Evolutionary conservation across 306 rosid species (phyloP), one percentile per base, ranked within the genome.

Genomic region (Lotus japonicus): DNA sequence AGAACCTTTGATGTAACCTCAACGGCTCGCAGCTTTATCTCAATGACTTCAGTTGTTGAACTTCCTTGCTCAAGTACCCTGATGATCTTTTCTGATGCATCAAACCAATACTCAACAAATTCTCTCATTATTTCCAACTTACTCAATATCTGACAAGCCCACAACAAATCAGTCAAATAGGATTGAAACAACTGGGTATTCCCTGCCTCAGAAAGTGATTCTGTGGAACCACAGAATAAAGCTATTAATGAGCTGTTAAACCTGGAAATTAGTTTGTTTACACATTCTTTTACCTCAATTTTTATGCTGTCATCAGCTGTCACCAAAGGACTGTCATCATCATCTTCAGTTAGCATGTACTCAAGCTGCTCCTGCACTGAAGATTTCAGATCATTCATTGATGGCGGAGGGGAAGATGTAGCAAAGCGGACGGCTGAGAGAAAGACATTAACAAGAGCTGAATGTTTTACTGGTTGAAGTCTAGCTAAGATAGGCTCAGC

Each of bases 271-370:
- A 94, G 79, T 66, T 83, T 81, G 80, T 85, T 79, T 18, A 78
- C 81, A 77, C 92, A 85, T 55, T 79, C 95, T 81, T 79, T 88
- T 51, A 90, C 90, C 84, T 85, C 88, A 9, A 71, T 65, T 75
- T 79, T 94, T 58, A 85, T 84, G 75, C 63, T 82, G 31, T 78
- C 87, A 61, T 88, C 89, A 46, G 92, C 91, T 31, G 72, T 73
- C 66, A 90, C 69, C 45, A 94, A 71, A 44, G 97, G 97, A 58
- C 82, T 31, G 36, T 31, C 75, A 68, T 94, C 97, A 48, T 90
- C 99, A 68, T 94, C 99, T 83, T 90, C 97, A 9, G 89, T 82
- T 73, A 94, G 77, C 99, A 94, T 90, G 86, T 94, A 94, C 72
- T 94, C 97, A 8, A 94, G 89, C 56, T 94, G 96, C 73, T 94